Base-by-base conservation (phyloP, 2,329 filamentous ascomycete genomes). In the Lasiodiplodia sp. region DNA sequence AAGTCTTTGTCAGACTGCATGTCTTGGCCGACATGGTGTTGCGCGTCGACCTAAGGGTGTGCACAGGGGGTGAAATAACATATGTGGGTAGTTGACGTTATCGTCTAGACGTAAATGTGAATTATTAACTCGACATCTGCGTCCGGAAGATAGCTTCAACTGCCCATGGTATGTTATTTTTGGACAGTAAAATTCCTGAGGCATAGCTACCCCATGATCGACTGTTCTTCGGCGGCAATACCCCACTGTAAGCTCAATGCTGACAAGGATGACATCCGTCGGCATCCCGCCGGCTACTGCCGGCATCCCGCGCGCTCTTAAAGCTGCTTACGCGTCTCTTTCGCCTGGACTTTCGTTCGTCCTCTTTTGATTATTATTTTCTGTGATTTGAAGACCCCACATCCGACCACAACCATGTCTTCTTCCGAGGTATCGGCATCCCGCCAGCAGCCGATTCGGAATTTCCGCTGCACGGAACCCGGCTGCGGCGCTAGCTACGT, bases 401-500 rank as follows among this genome's bases (percentile, higher is more conserved):
- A 28, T 28, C 6, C 28, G 28, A 28, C 28, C 28, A 4, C 49
- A n/a, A 52, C 34, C 14, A 55, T 56, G 53, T 47, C 44, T n/a
- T 47, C 40, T 47, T 47, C 28, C 16, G 25, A 56, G 16, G n/a
- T 6, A 28, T 10, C 18, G 53, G 25, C 53, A 56, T 56, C 53
- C 28, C 28, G 18, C 44, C n/a, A 21, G 16, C 28, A 16, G 28
- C 23, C 53, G 28, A 28, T 34, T 25, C 53, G 28, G 25, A 11
- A 18, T n/a, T 63, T 63, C 8, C 23, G n/a, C 40, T 63, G 58
- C 25, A 23, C 58, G 18, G 23, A 40, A 16, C 58, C 58, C 38
- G 25, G 58, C 14, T 63, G 58, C n/a, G 25, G 31, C 25, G 58
- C 58, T 38, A 63, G 40, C 38, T 63, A 63, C 58, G 12, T 49